Conservation (phyloP, 2,329 filamentous ascomycete species). For the Colletotrichum lindemuthianum region DNA sequence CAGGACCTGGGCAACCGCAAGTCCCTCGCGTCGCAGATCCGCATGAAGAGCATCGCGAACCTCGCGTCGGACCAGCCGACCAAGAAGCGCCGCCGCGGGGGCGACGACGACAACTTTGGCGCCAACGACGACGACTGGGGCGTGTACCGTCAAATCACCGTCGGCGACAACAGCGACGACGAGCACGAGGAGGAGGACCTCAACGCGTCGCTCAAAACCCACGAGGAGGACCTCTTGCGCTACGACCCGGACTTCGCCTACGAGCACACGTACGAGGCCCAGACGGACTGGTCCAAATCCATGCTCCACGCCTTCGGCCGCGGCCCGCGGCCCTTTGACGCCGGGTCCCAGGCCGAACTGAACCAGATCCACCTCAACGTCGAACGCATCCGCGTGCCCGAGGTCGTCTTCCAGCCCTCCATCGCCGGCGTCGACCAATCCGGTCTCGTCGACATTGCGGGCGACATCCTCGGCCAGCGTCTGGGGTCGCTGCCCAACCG, state of each 20-base stretch:
- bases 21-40: slow-evolving; percentile 92
- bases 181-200: slow-evolving; percentile 94
- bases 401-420: slow-evolving; percentile 91
- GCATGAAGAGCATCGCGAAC: slow-evolving; percentile 98
- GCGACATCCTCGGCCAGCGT: slow-evolving; percentile 88
- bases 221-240: slow-evolving; percentile 86
- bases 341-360: slow-evolving; percentile 79
- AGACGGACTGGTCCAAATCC: slow-evolving; percentile 94
- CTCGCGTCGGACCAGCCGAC: slow-evolving; percentile 88
- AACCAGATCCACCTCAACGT: slow-evolving; percentile 96
- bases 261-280: slow-evolving; percentile 89
- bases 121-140: slow-evolving; percentile 98
- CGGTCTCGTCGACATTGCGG: slow-evolving; percentile 89
- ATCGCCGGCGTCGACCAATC: slow-evolving; percentile 95
- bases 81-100: slow-evolving; percentile 86
- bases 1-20: slow-evolving; percentile 96
- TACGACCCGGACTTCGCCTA: slow-evolving; percentile 92
- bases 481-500: slow-evolving; percentile 68
- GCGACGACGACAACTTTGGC: slow-evolving; percentile 95
- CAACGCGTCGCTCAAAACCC: slow-evolving; percentile 73
- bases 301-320: slow-evolving; percentile 90
- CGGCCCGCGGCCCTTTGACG: slow-evolving; percentile 87
- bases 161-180: slow-evolving; percentile 83
- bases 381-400: slow-evolving; percentile 92
- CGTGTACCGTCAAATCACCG: slow-evolving; percentile 92